phyloP scores from a whole-genome alignment of 441 rosid species.

The Hura crepitans region DNA sequence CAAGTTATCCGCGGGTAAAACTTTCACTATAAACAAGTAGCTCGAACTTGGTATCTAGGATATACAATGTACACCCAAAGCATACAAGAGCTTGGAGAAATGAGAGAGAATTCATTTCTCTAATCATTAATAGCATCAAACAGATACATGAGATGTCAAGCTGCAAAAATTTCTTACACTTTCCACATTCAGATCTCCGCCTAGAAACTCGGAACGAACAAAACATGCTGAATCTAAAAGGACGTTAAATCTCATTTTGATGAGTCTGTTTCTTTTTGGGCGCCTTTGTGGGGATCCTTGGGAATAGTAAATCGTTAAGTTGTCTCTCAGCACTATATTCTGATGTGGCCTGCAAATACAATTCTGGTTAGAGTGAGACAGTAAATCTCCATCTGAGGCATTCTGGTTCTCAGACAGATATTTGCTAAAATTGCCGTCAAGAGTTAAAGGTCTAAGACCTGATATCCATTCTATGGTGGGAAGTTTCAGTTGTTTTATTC shows the following conservation, averaged over 20 bases:
- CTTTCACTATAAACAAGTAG: no score
- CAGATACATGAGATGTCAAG: constrained; percentile 16
- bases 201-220: constrained; percentile 15
- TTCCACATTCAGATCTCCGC: constrained; percentile 18
- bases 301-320: constrained; percentile 64
- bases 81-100: constrained; percentile 1
- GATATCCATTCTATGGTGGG: background rate
- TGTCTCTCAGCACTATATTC: constrained; percentile 73
- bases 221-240: constrained; percentile 4
- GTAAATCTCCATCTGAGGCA: background rate
- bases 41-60: no score
- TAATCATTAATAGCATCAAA: constrained; percentile 15
- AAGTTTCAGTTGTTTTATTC: background rate
- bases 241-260: constrained; percentile 39
- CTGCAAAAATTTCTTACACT: constrained; percentile 11
- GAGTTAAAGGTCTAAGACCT: background rate
- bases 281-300: constrained; percentile 36
- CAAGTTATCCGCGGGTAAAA: no score
- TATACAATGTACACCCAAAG: background rate
- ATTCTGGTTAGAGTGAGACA: background rate
- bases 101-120: constrained; percentile 18
- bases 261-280: constrained; percentile 39
- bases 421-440: background rate
- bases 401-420: background rate
- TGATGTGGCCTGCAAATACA: constrained; percentile 68